Evolutionary conservation across 345 rosid genomes (phyloP), one percentile per base, ranked within the genome.

Genomic region (Litchi chinensis): DNA sequence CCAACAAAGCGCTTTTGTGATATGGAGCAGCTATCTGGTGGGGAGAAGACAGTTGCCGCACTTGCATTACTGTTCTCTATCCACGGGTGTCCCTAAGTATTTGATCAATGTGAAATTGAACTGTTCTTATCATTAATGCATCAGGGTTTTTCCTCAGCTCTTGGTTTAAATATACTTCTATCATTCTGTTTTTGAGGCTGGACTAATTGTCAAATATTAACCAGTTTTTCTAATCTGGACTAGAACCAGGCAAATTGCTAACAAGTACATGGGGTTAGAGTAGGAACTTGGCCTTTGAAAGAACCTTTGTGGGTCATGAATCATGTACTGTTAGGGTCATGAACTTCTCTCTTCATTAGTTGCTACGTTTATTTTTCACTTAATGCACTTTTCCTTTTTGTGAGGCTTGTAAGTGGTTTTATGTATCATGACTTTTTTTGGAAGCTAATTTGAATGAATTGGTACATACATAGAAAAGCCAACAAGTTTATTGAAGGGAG

Each of bases 1-100:
- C 98, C 99, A 82, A 92, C 98, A 56, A 96, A 96, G 91, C 97
- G 99, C 41, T 94, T 96, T 71, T 92, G 99, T 56, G 99, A 93
- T 79, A 96, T 96, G 99, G 99, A 96, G 82, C 98, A 91, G 77
- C 92, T 96, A 37, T 94, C 98, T 85, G 98, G n/a, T 82, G 99
- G 98, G 73, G 99, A 96, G 82, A 96, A 96, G 84, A 96, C 99
- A 60, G 97, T 96, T 70, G 99, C 99, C 2, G 99, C 99, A 54
- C 90, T 95, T 81, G 97, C 99, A 32, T 88, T 95, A 68, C 96
- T 93, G 77, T 95, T 95, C 85, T 91, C 98, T 84, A 93, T 95
- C 82, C 99, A 95, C 89, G 2, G 32, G 32, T 28, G 32, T 28
- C 1, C 2, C 32, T 28, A 28, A 28, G 32, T 2, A 28, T 28